A percentile compares a stretch with the other conserved stretches of the same genome.
phyloP scores from a whole-genome alignment of 1,284 basidiomycete genomes.

The Vanrija humicola region DNA sequence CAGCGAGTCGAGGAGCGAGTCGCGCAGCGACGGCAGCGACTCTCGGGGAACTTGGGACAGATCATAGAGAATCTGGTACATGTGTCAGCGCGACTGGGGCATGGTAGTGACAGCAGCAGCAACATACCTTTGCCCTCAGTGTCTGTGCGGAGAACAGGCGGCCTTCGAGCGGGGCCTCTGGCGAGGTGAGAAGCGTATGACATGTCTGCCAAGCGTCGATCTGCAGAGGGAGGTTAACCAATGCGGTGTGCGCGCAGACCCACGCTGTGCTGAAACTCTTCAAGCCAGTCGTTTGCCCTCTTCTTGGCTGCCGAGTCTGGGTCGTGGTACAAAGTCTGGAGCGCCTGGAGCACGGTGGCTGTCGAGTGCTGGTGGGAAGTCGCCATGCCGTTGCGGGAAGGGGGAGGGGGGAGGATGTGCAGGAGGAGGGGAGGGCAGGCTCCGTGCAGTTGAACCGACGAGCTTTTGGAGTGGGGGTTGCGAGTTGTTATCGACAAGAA shows the following conservation, averaged over 20 bases:
- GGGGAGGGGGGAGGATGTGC: not conserved
- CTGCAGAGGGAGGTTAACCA: conserved; percentile 51
- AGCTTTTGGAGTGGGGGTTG: too few species aligned
- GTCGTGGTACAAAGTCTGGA: conserved; percentile 55
- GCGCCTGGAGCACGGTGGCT: conserved; percentile 47
- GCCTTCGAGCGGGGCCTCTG: conserved; percentile 72
- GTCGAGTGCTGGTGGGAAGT: conserved; percentile 24
- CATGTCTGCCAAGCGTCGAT: conserved; percentile 94
- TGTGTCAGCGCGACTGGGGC: not conserved
- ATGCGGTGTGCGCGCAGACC: conserved; percentile 47
- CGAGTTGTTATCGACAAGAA: too few species aligned
- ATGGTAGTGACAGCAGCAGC: not conserved
- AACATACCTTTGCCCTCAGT: conserved; percentile 82
- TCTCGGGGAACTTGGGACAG: conserved; percentile 75
- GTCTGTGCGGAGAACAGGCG: conserved; percentile 96
- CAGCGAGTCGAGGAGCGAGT: conserved; percentile 79
- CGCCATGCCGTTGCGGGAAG: conserved; percentile 14
- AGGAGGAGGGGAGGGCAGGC: too few species aligned
- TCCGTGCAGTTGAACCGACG: too few species aligned
- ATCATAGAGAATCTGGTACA: conserved; percentile 84
- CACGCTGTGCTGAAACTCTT: conserved; percentile 96
- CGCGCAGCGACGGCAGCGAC: conserved; percentile 72
- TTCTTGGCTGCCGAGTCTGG: conserved; percentile 80
- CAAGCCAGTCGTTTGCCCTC: conserved; percentile 83
- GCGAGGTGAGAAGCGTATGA: conserved; percentile 79